phyloP scores from a whole-genome alignment of 768 basidiomycete species.

The Phlebiopsis flavidoalba region DNA sequence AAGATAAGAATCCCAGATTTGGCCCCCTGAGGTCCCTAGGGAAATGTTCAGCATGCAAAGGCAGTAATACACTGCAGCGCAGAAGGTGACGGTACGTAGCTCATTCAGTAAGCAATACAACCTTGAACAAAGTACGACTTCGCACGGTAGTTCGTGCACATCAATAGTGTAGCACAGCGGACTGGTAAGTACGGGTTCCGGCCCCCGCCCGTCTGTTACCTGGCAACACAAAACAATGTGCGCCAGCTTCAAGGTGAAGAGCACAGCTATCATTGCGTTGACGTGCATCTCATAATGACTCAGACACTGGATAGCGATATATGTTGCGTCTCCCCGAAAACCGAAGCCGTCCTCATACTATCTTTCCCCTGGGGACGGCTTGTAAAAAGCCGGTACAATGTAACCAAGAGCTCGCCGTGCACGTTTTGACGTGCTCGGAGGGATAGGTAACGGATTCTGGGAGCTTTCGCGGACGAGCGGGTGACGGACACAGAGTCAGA shows the following conservation, averaged over 20 bases:
- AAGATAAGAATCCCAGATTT: no score
- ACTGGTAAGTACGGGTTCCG: not conserved
- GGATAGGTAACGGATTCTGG: not conserved
- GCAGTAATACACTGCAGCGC: no score
- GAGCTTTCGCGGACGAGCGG: conserved; percentile 2
- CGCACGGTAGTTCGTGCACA: not conserved
- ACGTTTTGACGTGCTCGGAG: conserved; percentile 4
- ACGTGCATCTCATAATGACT: no score
- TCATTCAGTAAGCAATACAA: no score
- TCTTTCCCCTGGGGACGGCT: conserved; percentile 8
- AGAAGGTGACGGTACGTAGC: no score
- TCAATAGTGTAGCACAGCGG: not conserved
- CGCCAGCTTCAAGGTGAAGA: not conserved
- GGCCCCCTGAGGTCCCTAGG: no score
- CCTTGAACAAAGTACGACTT: no score
- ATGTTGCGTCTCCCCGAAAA: not conserved
- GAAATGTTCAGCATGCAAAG: no score
- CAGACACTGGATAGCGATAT: not conserved
- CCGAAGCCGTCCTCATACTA: not conserved
- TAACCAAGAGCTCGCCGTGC: conserved; percentile 2
- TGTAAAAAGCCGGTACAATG: not conserved
- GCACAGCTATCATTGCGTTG: not conserved
- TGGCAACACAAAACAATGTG: not conserved
- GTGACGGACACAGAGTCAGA: no score
- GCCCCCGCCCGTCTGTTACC: not conserved